Evolutionary conservation across 352 stramenopile genomes (phyloP).

Genomic region (Elongisporangium anandrum): DNA sequence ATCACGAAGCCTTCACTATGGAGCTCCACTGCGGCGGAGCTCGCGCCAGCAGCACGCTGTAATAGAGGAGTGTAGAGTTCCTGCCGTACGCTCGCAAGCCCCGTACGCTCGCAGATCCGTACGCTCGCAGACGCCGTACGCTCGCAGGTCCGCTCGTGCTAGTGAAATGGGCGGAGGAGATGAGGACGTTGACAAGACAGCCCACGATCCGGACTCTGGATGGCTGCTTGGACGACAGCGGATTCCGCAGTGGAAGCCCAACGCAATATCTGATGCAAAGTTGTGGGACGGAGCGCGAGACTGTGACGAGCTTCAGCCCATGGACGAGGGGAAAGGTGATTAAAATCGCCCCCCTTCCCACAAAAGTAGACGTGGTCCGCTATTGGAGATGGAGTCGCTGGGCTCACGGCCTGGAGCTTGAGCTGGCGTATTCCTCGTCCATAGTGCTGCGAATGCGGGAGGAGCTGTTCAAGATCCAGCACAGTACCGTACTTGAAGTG

Average conservation of each 20-base stretch:
- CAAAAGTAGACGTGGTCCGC: neutral
- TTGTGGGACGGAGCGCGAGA: neutral
- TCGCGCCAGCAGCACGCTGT: neutral
- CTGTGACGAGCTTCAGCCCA: neutral
- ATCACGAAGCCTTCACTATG: neutral
- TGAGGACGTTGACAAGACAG: neutral
- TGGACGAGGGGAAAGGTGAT: neutral
- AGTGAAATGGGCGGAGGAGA: neutral
- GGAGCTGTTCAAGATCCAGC: neutral
- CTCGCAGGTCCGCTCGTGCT: neutral
- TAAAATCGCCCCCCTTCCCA: neutral
- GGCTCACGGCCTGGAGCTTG: neutral
- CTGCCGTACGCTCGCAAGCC: neutral
- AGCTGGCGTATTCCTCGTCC: neutral
- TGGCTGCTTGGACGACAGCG: neutral
- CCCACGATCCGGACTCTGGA: too few species aligned
- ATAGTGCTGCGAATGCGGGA: neutral
- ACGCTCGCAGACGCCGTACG: neutral
- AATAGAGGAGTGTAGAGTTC: neutral
- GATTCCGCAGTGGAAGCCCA: neutral
- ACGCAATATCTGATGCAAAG: neutral
- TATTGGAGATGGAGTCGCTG: neutral
- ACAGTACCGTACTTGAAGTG: neutral
- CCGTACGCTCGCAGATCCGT: neutral
- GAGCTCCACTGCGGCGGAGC: neutral